Evolutionary conservation across 306 rosid species (phyloP), one percentile per base, ranked within the genome.

Genomic region (Cucurbita ficifolia): DNA sequence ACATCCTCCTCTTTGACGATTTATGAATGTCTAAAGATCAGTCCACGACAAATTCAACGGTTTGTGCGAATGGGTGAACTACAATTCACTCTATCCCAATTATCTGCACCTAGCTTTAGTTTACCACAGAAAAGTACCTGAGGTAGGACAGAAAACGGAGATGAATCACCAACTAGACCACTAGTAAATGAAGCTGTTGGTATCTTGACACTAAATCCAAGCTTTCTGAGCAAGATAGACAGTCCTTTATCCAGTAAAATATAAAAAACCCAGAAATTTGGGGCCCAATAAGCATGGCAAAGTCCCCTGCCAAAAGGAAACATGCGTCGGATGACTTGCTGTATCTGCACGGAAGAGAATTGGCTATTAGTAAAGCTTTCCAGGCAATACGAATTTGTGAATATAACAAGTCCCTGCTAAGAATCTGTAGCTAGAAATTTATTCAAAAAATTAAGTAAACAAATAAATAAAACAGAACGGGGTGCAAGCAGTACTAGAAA

Each of bases 301-400:
- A 90, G 89, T 72, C 98, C 95, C 93, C 98, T 89, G 62, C 98
- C 98, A 84, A 94, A 90, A 73, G 95, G 98, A 84, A 94, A 90
- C 92, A 94, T 75, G 46, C 91, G 87, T 39, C 4, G 80, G 79
- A 90, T 72, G 52, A 90, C 90, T 84, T 90, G 96, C 52, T 81
- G 80, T 56, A 86, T 82, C 98, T 94, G 90, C 89, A 94, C 76
- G 75, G 74, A 70, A 10, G 5, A 5, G 7, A 64, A 64, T 19
- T 42, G 55, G 55, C 46, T 13, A 67, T 67, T 21, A 12, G 11
- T 8, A 24, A 67, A 43, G 72, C 45, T 40, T 19, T 19, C 19
- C 72, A 5, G 4, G 63, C 8, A 59, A 12, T 36, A 56, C 43
- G 45, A 69, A 42, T 29, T 64, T 64, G 52, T 1, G 35, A 40